These are phyloP conservation scores for Castanea sativa DNA, from an alignment of 306 rosid species.

Conservation along the genomic window DNA sequence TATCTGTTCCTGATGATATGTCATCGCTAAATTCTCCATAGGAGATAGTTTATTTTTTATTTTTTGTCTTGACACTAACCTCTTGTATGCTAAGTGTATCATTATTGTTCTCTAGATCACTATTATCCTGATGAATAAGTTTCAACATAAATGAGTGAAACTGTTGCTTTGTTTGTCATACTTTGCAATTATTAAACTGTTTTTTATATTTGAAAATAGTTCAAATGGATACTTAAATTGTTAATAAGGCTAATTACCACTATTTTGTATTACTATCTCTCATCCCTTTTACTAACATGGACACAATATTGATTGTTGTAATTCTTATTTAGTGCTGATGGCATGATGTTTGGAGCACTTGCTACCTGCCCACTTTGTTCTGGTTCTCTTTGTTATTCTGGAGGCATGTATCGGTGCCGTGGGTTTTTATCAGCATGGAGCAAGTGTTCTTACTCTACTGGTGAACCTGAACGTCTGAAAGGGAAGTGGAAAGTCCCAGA, in stretches of 20 bases:
- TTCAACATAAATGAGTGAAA: background rate
- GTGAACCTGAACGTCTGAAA: slow-evolving; percentile 57
- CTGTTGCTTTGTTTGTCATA: background rate
- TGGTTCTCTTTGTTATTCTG: slow-evolving; percentile 67
- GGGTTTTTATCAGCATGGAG: slow-evolving; percentile 86
- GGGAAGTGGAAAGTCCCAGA: slow-evolving; percentile 91
- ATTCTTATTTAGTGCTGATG: slow-evolving; percentile 66
- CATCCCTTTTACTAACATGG: background rate
- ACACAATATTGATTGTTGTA: slow-evolving; percentile 6
- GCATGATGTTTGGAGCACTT: slow-evolving; percentile 98
- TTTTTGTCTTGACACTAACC: background rate
- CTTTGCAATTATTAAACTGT: background rate
- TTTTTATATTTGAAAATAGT: background rate
- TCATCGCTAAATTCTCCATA: background rate
- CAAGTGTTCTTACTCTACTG: slow-evolving; percentile 80
- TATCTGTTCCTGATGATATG: background rate
- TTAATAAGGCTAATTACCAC: background rate
- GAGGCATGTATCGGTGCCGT: slow-evolving; percentile 79
- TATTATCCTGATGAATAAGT: background rate
- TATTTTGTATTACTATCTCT: background rate
- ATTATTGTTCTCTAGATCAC: background rate
- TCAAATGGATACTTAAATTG: background rate
- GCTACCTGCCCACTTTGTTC: slow-evolving; percentile 72
- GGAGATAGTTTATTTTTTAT: background rate
- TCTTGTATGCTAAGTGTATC: background rate